Evolutionary conservation across 306 rosid species (phyloP), one percentile per base, ranked within the genome.

Genomic region (Lablab purpureus): DNA sequence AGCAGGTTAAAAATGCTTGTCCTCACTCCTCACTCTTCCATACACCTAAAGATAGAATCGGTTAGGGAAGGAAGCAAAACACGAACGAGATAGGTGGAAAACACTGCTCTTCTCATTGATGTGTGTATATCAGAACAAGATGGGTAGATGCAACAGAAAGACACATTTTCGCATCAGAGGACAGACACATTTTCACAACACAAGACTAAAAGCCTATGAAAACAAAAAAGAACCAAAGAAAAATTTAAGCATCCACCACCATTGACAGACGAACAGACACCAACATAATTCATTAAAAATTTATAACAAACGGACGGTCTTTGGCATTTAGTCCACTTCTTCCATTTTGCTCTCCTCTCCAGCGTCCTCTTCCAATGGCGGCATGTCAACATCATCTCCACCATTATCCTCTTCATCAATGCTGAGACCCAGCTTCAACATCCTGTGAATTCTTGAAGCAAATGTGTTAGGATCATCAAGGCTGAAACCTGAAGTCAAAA

Each of bases 301-400:
- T 1, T 6, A 34, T 6, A 34, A 7, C 6, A 6, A 34, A 27
- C 19, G 4, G 2, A 6, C 13, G 10, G 21, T 1, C 12, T 19
- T 23, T 0, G 41, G 19, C 10, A 46, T 50, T 85, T 58, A 90
- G 51, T 90, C 95, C 3, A 90, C 95, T 82, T 90, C 95, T 81
- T 90, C 95, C 95, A 90, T 90, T 76, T 85, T 90, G 88, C 95
- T 90, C 81, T 88, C 95, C 85, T 88, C 92, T 10, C 81, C 87
- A 6, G 60, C 87, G 8, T 85, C 91, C 23, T 90, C 95, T 77
- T 90, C 92, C 85, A 90, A 21, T 5, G 91, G 78, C 6, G 92
- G 92, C 91, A 90, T 87, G 11, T 90, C 91, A 4, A 69, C 87
- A 85, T 90, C 95, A 0, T 83, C 95, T 0, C 65, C 90, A 8